Percentiles rank a stretch among this genome's conserved stretches.
Conservation (phyloP, 768 basidiomycete species). For the Lentinula guzmanii region DNA sequence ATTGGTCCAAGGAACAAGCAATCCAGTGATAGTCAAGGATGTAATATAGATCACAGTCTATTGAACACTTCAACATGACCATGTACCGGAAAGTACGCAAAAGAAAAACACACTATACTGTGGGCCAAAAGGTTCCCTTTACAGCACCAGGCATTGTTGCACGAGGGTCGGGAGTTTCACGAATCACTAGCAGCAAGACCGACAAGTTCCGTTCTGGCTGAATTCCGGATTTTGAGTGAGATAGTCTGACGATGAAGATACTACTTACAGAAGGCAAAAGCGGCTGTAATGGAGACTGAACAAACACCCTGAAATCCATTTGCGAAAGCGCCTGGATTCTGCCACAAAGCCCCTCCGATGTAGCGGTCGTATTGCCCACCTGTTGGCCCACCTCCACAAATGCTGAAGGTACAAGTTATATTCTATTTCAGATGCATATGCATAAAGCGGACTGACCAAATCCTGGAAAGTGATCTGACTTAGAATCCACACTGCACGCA, state of each 20-base stretch:
- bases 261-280: conserved; percentile 6
- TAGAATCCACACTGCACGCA: background rate
- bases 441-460: conserved; percentile 17
- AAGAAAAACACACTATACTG: conserved; percentile 20
- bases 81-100: background rate
- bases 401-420: background rate
- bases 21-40: conserved; percentile 37
- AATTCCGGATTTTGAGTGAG: background rate
- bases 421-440: background rate
- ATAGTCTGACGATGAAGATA: too few relatives aligned
- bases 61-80: background rate
- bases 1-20: conserved; percentile 31
- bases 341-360: conserved; percentile 32
- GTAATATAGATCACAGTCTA: conserved; percentile 40
- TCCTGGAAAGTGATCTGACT: conserved; percentile 13
- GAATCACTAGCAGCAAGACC: conserved; percentile 37
- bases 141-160: conserved; percentile 23
- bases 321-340: conserved; percentile 33
- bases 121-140: conserved; percentile 40
- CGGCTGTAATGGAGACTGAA: conserved; percentile 18
- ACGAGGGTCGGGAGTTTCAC: conserved; percentile 30
- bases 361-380: conserved; percentile 28
- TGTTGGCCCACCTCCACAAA: conserved; percentile 35
- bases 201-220: conserved; percentile 41
- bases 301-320: conserved; percentile 33